Percentiles rank a stretch among this genome's conserved stretches.
Evolutionary conservation across 495 filamentous ascomycete species (phyloP).

Genomic region (Lasiosphaeris hirsuta): DNA sequence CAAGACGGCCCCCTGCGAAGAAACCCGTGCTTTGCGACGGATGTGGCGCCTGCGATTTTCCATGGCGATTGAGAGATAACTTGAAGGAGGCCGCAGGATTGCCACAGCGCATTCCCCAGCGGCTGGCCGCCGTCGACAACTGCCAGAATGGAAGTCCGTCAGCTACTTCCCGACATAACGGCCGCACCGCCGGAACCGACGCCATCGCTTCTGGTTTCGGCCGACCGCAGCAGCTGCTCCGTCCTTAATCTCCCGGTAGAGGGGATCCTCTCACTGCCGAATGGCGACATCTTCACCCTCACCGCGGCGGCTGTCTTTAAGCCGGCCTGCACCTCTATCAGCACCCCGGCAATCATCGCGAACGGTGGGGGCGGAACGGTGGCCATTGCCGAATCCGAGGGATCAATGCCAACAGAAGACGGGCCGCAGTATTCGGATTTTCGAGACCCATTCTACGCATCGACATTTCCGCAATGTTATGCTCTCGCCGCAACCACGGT

Average conservation of each 20-base stretch:
- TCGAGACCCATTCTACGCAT: slow-evolving; percentile 87
- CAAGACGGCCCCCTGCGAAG: no score
- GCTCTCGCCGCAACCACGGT: slow-evolving; percentile 88
- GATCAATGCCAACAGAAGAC: slow-evolving; percentile 14
- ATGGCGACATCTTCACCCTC: slow-evolving; percentile 57
- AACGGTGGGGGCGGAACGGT: slow-evolving; percentile 41
- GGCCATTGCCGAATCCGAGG: no score
- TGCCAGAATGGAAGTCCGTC: slow-evolving; percentile 25
- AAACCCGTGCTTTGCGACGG: background rate
- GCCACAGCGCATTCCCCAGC: slow-evolving; percentile 16
- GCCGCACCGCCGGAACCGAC: slow-evolving; percentile 13
- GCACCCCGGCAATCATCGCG: slow-evolving; percentile 42
- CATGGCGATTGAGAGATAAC: slow-evolving; percentile 35
- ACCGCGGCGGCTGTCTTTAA: slow-evolving; percentile 59
- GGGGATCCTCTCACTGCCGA: slow-evolving; percentile 58
- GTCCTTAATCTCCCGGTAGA: slow-evolving; percentile 55
- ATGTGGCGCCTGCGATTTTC: slow-evolving; percentile 18
- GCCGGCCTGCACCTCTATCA: slow-evolving; percentile 54
- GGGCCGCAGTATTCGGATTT: slow-evolving; percentile 49
- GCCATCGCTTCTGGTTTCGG: slow-evolving; percentile 9
- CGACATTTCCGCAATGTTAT: slow-evolving; percentile 85
- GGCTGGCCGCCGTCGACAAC: slow-evolving; percentile 21
- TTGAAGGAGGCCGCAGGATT: slow-evolving; percentile 26
- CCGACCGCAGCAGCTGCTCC: slow-evolving; percentile 26
- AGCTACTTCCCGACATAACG: slow-evolving; percentile 19